These are phyloP conservation scores for Fusarium sp. DNA, from an alignment of 2,329 filamentous ascomycete species.

Conservation along the genomic window DNA sequence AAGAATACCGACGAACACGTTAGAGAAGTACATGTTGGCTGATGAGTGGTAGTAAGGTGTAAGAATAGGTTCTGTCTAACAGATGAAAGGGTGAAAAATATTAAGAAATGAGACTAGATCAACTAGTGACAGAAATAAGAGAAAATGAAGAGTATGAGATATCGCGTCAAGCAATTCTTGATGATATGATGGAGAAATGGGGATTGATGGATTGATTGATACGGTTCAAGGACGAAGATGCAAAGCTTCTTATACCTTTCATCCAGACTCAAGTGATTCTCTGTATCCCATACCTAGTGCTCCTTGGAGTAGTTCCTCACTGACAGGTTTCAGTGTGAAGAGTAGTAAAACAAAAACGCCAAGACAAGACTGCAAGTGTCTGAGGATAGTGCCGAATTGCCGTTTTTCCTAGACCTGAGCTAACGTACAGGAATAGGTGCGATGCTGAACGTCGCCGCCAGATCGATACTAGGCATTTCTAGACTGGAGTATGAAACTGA, in stretches of 20 bases:
- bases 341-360: slow-evolving; percentile 8
- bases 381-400: slow-evolving; percentile 20
- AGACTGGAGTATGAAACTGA: slow-evolving; percentile 4
- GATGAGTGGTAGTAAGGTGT: neutral
- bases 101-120: slow-evolving; percentile 19
- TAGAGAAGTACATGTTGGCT: neutral
- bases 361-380: slow-evolving; percentile 8
- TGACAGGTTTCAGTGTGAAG: neutral
- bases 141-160: neutral
- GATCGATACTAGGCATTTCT: neutral
- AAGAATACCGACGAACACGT: neutral
- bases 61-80: slow-evolving; percentile 16
- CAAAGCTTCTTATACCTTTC: slow-evolving; percentile 17
- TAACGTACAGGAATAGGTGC: neutral
- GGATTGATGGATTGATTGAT: slow-evolving; percentile 2
- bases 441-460: neutral
- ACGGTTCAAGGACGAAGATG: neutral
- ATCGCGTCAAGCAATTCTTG: slow-evolving; percentile 24
- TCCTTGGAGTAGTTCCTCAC: neutral
- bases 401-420: neutral
- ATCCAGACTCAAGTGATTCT: neutral
- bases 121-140: neutral
- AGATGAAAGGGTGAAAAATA: slow-evolving; percentile 13
- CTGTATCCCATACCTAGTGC: neutral
- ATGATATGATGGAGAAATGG: neutral